These are phyloP conservation scores for Comarum palustre DNA, from an alignment of 306 rosid species.

Conservation along the genomic window DNA sequence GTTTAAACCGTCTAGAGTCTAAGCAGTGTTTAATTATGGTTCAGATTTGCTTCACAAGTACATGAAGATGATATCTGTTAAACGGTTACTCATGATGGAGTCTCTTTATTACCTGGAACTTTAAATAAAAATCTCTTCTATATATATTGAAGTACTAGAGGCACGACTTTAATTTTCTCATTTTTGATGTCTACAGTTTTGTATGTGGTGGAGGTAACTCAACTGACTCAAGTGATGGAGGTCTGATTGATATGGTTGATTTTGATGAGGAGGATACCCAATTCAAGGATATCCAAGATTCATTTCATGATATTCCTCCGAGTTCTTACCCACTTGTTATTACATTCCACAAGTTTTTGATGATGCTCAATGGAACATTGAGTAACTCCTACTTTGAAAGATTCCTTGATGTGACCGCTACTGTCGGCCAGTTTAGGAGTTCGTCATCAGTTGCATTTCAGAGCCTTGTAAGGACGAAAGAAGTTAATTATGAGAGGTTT, in stretches of 20 bases:
- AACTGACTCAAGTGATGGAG: not conserved
- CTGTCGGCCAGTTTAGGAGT: slow-evolving; percentile 23
- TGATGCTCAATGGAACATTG: slow-evolving; percentile 82
- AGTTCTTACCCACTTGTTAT: slow-evolving; percentile 67
- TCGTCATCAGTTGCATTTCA: slow-evolving; percentile 50
- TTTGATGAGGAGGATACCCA: slow-evolving; percentile 43
- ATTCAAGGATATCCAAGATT: slow-evolving; percentile 51
- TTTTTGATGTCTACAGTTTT: slow-evolving; percentile 35
- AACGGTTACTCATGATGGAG: not conserved
- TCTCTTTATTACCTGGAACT: not conserved
- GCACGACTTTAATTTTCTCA: not conserved
- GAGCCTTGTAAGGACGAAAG: slow-evolving; percentile 49
- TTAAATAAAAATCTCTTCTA: not conserved
- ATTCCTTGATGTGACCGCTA: slow-evolving; percentile 31
- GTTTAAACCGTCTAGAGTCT: not conserved
- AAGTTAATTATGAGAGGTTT: slow-evolving; percentile 65
- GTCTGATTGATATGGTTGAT: slow-evolving; percentile 33
- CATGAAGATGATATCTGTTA: not conserved
- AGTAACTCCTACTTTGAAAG: slow-evolving; percentile 65
- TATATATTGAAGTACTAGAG: not conserved
- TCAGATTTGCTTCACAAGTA: not conserved
- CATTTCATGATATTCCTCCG: slow-evolving; percentile 49
- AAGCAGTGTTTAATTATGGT: not conserved
- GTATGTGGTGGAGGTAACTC: slow-evolving; percentile 33
- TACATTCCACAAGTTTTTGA: slow-evolving; percentile 66